Conservation (phyloP, 2,329 filamentous ascomycete species). For the Ceratocystis albifundus region DNA sequence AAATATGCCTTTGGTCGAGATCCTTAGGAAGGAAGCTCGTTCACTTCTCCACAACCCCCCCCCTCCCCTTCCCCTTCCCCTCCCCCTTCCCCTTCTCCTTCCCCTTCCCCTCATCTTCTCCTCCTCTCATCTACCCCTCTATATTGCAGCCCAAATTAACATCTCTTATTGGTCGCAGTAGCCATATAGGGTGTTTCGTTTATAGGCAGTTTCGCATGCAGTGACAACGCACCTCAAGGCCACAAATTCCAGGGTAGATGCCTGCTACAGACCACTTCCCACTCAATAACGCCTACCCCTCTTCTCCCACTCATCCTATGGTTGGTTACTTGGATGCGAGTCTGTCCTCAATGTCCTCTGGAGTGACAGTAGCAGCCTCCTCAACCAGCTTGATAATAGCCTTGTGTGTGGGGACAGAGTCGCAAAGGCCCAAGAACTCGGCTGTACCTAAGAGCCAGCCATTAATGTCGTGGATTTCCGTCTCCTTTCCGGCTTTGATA, state of each 20-base stretch:
- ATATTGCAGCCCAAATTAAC: background rate
- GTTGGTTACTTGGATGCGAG: conserved; percentile 15
- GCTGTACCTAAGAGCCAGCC: conserved; percentile 45
- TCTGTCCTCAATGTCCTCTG: conserved; percentile 14
- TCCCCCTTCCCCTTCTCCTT: background rate
- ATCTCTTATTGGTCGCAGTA: background rate
- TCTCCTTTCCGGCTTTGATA: conserved; percentile 38
- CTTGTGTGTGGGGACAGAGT: conserved; percentile 33
- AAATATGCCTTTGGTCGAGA: background rate
- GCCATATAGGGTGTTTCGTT: background rate
- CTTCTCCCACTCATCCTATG: background rate
- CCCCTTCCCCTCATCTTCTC: background rate
- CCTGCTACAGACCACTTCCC: background rate
- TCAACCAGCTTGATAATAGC: conserved; percentile 37
- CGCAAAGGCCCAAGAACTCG: conserved; percentile 30
- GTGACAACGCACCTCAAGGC: conserved; percentile 9
- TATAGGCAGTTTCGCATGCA: conserved; percentile 8
- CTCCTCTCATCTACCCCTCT: no score
- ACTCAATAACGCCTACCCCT: background rate
- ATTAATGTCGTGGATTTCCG: conserved; percentile 49
- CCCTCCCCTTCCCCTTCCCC: background rate
- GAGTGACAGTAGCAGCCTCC: conserved; percentile 21
- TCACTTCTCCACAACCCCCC: background rate
- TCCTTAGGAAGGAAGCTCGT: background rate
- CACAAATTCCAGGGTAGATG: background rate